Evolutionary conservation across 805 yeast genomes (phyloP).

Genomic region (Candida lessepsii): DNA sequence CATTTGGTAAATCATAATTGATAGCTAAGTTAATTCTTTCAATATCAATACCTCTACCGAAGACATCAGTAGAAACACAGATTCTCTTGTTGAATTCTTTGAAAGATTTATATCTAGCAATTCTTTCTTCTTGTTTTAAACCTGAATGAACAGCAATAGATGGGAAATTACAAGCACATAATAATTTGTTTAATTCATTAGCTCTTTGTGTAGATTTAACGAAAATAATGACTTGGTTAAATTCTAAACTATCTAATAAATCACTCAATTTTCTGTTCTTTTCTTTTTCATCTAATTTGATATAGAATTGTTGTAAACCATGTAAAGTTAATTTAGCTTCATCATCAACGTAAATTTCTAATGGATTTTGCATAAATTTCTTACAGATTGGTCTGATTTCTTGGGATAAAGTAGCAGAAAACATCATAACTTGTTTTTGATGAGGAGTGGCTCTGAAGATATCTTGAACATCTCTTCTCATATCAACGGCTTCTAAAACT

Average conservation of each 20-base stretch:
- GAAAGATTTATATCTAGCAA: constrained; percentile 91
- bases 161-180: constrained; percentile 93
- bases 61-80: constrained; percentile 97
- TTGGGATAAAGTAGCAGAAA: constrained; percentile 90
- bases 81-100: constrained; percentile 98
- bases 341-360: constrained; percentile 96
- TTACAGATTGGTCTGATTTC: constrained; percentile 96
- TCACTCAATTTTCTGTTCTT: constrained; percentile 93
- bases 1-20: constrained; percentile 93
- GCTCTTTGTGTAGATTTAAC: constrained; percentile 93
- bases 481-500: constrained; percentile 84
- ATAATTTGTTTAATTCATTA: constrained; percentile 81
- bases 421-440: constrained; percentile 99
- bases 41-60: constrained; percentile 99
- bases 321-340: constrained; percentile 96
- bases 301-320: constrained; percentile 95
- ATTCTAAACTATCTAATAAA: constrained; percentile 88
- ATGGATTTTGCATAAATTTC: constrained; percentile 96
- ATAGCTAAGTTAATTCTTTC: constrained; percentile 98
- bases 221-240: constrained; percentile 96
- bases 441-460: constrained; percentile 96
- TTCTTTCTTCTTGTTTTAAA: constrained; percentile 96
- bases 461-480: constrained; percentile 99
- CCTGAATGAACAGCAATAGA: constrained; percentile 95
- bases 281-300: constrained; percentile 85